Percentiles rank a stretch among this genome's conserved stretches.
Conservation (phyloP, 176 grass and related monocot species). For the Avena insularis region DNA sequence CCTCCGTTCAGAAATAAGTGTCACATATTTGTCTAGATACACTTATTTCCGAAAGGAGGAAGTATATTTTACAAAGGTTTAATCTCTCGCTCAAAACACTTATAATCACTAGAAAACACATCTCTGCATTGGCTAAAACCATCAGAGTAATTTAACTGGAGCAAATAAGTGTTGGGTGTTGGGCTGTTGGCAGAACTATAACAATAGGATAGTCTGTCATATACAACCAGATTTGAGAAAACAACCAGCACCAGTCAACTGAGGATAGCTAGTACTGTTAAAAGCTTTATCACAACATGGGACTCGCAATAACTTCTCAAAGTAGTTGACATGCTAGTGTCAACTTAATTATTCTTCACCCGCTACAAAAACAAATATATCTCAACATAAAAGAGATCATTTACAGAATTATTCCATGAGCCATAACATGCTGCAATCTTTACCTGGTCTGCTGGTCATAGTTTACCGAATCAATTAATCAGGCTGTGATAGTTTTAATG, state of each 20-base stretch:
- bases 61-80: neutral
- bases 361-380: neutral
- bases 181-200: neutral
- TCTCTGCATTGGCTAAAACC: slow-evolving; percentile 7
- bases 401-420: neutral
- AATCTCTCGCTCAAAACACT: neutral
- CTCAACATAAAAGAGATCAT: slow-evolving; percentile 17
- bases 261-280: neutral
- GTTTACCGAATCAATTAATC: neutral
- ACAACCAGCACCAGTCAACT: neutral
- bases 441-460: neutral
- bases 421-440: neutral
- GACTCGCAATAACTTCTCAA: neutral
- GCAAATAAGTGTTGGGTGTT: slow-evolving; percentile 10
- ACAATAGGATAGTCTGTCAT: neutral
- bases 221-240: neutral
- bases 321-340: slow-evolving; percentile 8
- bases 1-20: too few species aligned
- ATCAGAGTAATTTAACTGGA: neutral
- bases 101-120: neutral
- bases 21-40: too few species aligned
- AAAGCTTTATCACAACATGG: neutral
- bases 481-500: neutral
- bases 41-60: too few species aligned
- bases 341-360: neutral